Base-by-base conservation (phyloP, 75 land plant species). In the Cunninghamia lanceolata region DNA sequence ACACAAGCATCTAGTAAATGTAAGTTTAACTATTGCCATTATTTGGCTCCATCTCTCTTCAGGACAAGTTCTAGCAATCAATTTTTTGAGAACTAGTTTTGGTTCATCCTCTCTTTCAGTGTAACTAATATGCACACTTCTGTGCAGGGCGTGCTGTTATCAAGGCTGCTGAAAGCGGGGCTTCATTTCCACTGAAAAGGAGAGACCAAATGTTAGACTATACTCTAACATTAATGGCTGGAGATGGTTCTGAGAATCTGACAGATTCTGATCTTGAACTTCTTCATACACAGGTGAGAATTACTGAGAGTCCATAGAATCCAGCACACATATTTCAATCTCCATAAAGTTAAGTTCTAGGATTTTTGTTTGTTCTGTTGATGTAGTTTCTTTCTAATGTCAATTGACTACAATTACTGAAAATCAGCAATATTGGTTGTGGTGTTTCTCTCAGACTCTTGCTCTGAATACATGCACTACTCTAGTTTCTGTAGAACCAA, bases 391-490 rank as follows among this genome's bases (percentile, higher is more conserved):
- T 77, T 45, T 73, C 39, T 39, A 32, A 38, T 45, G 25, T 9
- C n/a, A 9, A 36, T 43, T 80, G 40, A 30, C 19, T 3, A 11
- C 6, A 36, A 68, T 36, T 52, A 4, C n/a, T 52, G 15, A 35
- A 66, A 17, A 73, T 84, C 38, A 28, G 36, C 79, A 21, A 84
- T 85, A 35, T 39, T 74, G 17, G 82, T 63, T 89, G 47, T 79
- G 32, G 40, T 71, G 34, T 45, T 73, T 74, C 71, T 19, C 90
- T 35, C 91, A 98, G 99, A 91, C 91, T 30, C 89, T 98, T 88
- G 99, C 99, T 87, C 84, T 98, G 32, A 95, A 89, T 90, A 97
- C 99, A 25, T 98, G 99, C 86, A 96, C 99, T 10, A 98, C 99
- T 42, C 88, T 98, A 89, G 99, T 98, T 46, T 95, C 97, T 63